Conservation (phyloP, 345 rosid genomes). For the Salix dunnii region DNA sequence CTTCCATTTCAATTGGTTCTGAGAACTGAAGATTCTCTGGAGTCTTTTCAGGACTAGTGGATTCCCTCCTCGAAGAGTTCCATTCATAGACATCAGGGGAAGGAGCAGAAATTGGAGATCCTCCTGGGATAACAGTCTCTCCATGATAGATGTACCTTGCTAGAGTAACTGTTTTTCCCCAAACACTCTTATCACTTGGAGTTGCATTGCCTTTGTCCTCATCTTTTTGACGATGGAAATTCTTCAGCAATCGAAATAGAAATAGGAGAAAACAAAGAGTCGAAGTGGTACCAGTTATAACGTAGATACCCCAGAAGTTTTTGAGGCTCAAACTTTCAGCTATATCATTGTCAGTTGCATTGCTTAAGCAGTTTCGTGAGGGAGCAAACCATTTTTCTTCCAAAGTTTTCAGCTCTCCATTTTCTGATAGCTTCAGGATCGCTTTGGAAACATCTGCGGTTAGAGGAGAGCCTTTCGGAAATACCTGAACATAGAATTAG, state of each 20-base stretch:
- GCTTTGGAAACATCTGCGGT: slow-evolving; percentile 42
- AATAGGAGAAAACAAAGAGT: slow-evolving; percentile 32
- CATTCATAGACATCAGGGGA: slow-evolving; percentile 1
- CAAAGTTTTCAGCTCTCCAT: slow-evolving; percentile 26
- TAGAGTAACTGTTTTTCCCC: slow-evolving; percentile 17
- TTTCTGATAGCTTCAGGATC: slow-evolving; percentile 38
- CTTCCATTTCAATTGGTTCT: slow-evolving; percentile 2
- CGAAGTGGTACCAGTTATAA: slow-evolving; percentile 32
- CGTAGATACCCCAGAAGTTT: slow-evolving; percentile 47
- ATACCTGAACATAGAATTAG: slow-evolving; percentile 27
- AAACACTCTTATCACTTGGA: slow-evolving; percentile 11
- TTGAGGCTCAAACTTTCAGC: slow-evolving; percentile 31
- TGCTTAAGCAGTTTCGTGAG: slow-evolving; percentile 14
- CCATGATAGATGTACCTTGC: slow-evolving; percentile 18
- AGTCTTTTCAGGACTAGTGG: neutral
- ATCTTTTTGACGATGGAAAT: neutral
- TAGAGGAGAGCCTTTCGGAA: slow-evolving; percentile 45
- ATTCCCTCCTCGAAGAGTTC: slow-evolving; percentile 16
- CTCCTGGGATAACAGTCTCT: slow-evolving; percentile 2
- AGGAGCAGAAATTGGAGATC: neutral
- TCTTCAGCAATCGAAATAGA: slow-evolving; percentile 9
- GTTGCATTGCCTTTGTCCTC: slow-evolving; percentile 3
- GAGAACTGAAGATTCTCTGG: neutral
- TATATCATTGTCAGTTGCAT: slow-evolving; percentile 6
- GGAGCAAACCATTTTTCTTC: slow-evolving; percentile 34